phyloP scores from a whole-genome alignment of 139 green algal species.

The Yamagishiella unicocca region DNA sequence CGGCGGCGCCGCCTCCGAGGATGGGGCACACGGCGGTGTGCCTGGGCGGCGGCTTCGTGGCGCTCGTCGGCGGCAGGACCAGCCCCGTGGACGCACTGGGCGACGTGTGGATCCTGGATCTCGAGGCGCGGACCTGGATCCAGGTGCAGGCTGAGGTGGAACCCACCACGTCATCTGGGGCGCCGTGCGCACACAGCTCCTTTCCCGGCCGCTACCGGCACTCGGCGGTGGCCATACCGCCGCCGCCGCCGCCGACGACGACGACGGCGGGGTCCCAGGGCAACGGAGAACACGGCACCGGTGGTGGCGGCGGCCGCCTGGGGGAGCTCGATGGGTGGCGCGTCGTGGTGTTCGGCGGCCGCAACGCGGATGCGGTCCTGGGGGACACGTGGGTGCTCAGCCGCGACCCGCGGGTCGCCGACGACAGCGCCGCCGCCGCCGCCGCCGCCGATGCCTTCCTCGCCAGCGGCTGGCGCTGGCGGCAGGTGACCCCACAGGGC shows the following conservation, averaged over 20 bases:
- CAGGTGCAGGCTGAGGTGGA: background rate
- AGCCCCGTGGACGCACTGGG: slow-evolving; percentile 57
- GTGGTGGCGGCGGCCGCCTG: background rate
- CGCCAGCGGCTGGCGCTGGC: slow-evolving; percentile 37
- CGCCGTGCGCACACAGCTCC: background rate
- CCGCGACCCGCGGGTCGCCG: background rate
- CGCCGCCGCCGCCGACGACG: background rate
- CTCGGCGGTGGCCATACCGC: slow-evolving; percentile 42
- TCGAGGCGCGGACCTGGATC: background rate
- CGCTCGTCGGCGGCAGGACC: slow-evolving; percentile 61
- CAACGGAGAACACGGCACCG: no score
- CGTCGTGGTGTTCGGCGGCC: slow-evolving; percentile 54
- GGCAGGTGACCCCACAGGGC: background rate
- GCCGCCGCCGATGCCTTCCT: background rate
- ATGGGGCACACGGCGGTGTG: slow-evolving; percentile 42
- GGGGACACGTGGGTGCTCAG: slow-evolving; percentile 54
- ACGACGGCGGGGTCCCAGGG: background rate
- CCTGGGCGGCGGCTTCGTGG: slow-evolving; percentile 42
- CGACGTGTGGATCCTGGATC: slow-evolving; percentile 65
- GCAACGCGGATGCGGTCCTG: slow-evolving; percentile 23
- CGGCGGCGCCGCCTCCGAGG: slow-evolving; percentile 37
- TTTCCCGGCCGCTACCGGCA: slow-evolving; percentile 58
- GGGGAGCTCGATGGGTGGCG: slow-evolving; percentile 16
- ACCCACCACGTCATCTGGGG: background rate
- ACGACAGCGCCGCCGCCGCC: slow-evolving; percentile 2